Conservation (phyloP, 495 filamentous ascomycete genomes). For the Neurospora intermedia region DNA sequence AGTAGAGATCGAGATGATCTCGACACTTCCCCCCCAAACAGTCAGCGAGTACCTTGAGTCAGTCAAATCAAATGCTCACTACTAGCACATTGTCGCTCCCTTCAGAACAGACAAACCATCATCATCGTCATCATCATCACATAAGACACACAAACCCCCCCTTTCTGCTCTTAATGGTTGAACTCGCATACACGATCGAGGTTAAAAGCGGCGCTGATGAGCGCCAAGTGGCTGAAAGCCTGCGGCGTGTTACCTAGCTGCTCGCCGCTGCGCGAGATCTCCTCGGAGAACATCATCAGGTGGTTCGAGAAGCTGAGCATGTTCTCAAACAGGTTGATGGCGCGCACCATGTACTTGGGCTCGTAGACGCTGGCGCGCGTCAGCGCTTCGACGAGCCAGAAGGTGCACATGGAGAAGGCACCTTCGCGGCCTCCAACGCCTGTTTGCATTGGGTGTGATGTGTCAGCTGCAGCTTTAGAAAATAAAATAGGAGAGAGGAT, state of each 20-base stretch:
- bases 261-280: slow-evolving; percentile 59
- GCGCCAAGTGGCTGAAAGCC: slow-evolving; percentile 61
- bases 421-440: slow-evolving; percentile 65
- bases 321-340: slow-evolving; percentile 62
- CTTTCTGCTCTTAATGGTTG: slow-evolving; percentile 6
- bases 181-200: slow-evolving; percentile 40
- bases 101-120: neutral
- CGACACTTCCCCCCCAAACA: neutral
- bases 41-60: neutral
- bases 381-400: slow-evolving; percentile 69
- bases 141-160: neutral
- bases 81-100: neutral
- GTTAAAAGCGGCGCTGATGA: slow-evolving; percentile 65
- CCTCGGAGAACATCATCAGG: slow-evolving; percentile 64
- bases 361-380: slow-evolving; percentile 58
- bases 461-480: neutral
- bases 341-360: slow-evolving; percentile 47
- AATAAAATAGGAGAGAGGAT: too few species aligned
- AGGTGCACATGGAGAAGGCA: slow-evolving; percentile 71
- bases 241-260: slow-evolving; percentile 65
- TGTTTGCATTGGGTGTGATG: slow-evolving; percentile 14
- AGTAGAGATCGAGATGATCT: neutral
- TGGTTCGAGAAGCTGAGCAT: slow-evolving; percentile 64
- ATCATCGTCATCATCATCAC: neutral
- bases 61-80: neutral